Percentiles rank a stretch among this genome's conserved stretches.
These are phyloP conservation scores for Fusarium bactridioides DNA, from an alignment of 2,329 filamentous ascomycete genomes.

Conservation along the genomic window DNA sequence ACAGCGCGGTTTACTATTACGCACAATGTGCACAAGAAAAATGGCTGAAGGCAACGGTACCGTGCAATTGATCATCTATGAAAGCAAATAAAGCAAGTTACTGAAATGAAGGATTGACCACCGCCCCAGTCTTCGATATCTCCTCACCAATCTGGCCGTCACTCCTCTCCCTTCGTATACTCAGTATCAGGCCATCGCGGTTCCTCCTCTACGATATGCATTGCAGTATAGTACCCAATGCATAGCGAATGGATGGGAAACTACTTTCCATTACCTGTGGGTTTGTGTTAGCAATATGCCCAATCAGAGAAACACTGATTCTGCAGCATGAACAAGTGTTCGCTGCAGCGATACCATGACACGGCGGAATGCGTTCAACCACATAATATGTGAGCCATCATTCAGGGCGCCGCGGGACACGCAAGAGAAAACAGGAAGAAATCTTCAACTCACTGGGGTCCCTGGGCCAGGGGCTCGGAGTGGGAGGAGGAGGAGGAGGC, in stretches of 20 bases:
- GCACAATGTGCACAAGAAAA: slow-evolving; percentile 2
- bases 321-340: slow-evolving; percentile 5
- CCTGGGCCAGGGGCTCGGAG: slow-evolving; percentile 10
- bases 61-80: slow-evolving; percentile 15
- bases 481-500: slow-evolving; percentile 17
- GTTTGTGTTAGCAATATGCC: slow-evolving; percentile 3
- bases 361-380: slow-evolving; percentile 7
- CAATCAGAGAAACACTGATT: slow-evolving; percentile 5
- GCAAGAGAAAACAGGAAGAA: background rate
- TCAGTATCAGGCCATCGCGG: background rate
- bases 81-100: background rate
- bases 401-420: background rate
- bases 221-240: background rate
- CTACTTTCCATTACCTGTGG: slow-evolving; percentile 17
- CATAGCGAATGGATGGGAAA: background rate
- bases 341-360: slow-evolving; percentile 13
- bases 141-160: background rate
- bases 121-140: background rate
- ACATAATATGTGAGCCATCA: background rate
- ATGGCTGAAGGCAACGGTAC: slow-evolving; percentile 8
- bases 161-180: background rate
- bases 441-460: slow-evolving; percentile 16
- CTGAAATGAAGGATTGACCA: background rate
- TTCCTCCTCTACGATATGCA: background rate
- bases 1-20: slow-evolving; percentile 12